Percentiles rank a stretch among this genome's conserved stretches.
These are phyloP conservation scores for Talaromyces albobiverticillius DNA, from an alignment of 2,329 filamentous ascomycete genomes.

Conservation along the genomic window DNA sequence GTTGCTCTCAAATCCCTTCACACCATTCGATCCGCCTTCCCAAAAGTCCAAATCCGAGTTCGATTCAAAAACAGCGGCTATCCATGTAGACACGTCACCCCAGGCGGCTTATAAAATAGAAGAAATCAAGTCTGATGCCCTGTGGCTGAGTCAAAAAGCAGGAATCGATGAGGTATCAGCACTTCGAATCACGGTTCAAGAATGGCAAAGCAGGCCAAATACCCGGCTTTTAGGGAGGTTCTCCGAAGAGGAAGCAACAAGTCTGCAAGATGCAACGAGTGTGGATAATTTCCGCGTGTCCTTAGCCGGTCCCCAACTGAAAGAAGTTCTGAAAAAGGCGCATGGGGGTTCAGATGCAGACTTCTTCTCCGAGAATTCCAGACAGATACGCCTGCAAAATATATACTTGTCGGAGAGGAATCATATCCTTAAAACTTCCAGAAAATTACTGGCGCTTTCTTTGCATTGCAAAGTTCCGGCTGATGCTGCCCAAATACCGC, in stretches of 20 bases:
- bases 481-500: slow-evolving; percentile 14
- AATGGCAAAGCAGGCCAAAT: slow-evolving; percentile 79
- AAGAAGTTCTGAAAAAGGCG: slow-evolving; percentile 33
- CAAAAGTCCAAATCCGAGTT: slow-evolving; percentile 67
- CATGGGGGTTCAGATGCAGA: slow-evolving; percentile 31
- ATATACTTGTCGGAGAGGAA: slow-evolving; percentile 71
- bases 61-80: slow-evolving; percentile 80
- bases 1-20: slow-evolving; percentile 66
- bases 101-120: slow-evolving; percentile 70
- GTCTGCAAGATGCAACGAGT: slow-evolving; percentile 71
- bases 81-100: slow-evolving; percentile 70
- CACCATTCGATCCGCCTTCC: slow-evolving; percentile 63
- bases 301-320: slow-evolving; percentile 42
- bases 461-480: slow-evolving; percentile 23
- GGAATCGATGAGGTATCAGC: slow-evolving; percentile 78
- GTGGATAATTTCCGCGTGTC: slow-evolving; percentile 60
- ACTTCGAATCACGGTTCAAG: slow-evolving; percentile 73
- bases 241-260: slow-evolving; percentile 73
- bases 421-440: slow-evolving; percentile 63
- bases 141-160: slow-evolving; percentile 79
- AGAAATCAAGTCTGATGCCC: slow-evolving; percentile 76
- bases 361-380: slow-evolving; percentile 62
- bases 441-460: slow-evolving; percentile 43
- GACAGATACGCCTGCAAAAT: slow-evolving; percentile 65
- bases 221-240: slow-evolving; percentile 68